Evolutionary conservation across 306 rosid species (phyloP), one percentile per base, ranked within the genome.

Genomic region (Mimosa bimucronata): DNA sequence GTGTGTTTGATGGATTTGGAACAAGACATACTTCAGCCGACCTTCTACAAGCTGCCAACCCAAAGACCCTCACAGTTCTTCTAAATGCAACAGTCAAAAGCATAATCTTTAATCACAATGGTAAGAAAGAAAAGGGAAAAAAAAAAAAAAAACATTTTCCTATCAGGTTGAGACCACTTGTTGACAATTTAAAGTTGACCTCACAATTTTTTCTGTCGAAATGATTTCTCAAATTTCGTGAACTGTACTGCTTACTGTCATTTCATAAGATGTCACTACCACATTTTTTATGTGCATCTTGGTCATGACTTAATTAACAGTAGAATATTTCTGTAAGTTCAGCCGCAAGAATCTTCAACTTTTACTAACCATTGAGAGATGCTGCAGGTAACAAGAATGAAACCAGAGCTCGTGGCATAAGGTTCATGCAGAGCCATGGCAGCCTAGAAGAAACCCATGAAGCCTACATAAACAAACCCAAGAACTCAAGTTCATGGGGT

Each of bases 41-140:
- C 67, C 92, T 93, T 83, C 80, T 93, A 21, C 65, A 66, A 61
- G 92, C 92, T 37, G 97, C 86, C 31, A 88, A 87, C 79, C 87
- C 86, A 2, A 45, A 75, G 71, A 80, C 77, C 15, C 86, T 93
- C 73, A 84, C 77, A 1, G 90, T 93, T 42, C 94, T 91, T 68
- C 46, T 93, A 66, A 87, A 91, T 87, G 91, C 94, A 79, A 91
- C 97, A 7, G 97, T 91, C 0, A 86, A 87, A 80, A 83, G 82
- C 71, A 88, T 93, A 71, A 88, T 93, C 77, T 86, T 93, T 38
- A 71, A 69, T 12, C 37, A 79, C 31, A 77, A 80, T 42, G 88
- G 96, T 87, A 84, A 87, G 92, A 78, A 11, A 74, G 14, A 53
- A 61, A 16, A 1, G 14, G 28, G n/a, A n/a, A n/a, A n/a, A n/a